Percentiles rank a stretch among this genome's conserved stretches.
Evolutionary conservation across 805 yeast genomes (phyloP).

Genomic region (Spathaspora gorwiae): DNA sequence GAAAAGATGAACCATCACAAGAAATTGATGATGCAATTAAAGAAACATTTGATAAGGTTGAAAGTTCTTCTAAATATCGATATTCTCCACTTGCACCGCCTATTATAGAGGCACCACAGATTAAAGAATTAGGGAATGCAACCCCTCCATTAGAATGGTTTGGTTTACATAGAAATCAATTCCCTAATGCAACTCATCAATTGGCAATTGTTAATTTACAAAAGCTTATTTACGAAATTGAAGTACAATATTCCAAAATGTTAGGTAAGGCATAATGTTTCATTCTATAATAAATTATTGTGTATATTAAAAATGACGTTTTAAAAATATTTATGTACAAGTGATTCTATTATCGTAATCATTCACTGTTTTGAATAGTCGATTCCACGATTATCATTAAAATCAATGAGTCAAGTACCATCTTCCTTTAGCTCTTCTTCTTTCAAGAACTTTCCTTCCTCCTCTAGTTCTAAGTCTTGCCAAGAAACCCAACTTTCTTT

Average conservation of each 20-base stretch:
- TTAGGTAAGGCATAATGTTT: slow-evolving; percentile 38
- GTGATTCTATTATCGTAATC: slow-evolving; percentile 3
- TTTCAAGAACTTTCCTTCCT: slow-evolving; percentile 73
- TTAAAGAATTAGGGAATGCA: slow-evolving; percentile 90
- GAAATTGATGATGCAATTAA: slow-evolving; percentile 34
- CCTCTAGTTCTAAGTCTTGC: slow-evolving; percentile 70
- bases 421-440: slow-evolving; percentile 85
- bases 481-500: slow-evolving; percentile 84
- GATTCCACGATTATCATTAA: background rate
- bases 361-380: background rate
- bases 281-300: background rate
- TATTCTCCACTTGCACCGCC: slow-evolving; percentile 73
- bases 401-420: slow-evolving; percentile 81
- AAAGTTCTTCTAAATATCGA: slow-evolving; percentile 37
- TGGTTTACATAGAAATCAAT: slow-evolving; percentile 81
- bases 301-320: background rate
- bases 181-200: slow-evolving; percentile 87
- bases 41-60: slow-evolving; percentile 34
- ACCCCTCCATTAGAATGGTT: slow-evolving; percentile 99
- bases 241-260: slow-evolving; percentile 45
- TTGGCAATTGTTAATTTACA: slow-evolving; percentile 70
- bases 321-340: slow-evolving; percentile 1
- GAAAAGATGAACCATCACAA: slow-evolving; percentile 15
- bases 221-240: slow-evolving; percentile 66
- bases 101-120: slow-evolving; percentile 79